These are phyloP conservation scores for Diaporthe batatas DNA, from an alignment of 2,329 filamentous ascomycete genomes.

Conservation along the genomic window DNA sequence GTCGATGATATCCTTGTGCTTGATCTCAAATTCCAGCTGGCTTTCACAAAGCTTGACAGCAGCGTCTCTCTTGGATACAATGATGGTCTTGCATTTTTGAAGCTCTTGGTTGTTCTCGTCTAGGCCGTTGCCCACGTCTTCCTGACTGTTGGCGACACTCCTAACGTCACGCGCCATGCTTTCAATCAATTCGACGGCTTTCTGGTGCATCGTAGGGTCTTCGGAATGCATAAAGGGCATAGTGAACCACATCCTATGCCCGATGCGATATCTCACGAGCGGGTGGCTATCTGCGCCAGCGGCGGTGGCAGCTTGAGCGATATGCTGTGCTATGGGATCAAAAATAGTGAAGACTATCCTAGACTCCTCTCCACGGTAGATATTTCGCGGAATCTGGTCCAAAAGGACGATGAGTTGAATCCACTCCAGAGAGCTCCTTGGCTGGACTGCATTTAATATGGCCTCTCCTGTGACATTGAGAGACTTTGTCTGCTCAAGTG, in stretches of 20 bases:
- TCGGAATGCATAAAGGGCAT: conserved; percentile 66
- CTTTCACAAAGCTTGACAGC: conserved; percentile 44
- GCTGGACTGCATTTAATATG: neutral
- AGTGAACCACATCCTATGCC: conserved; percentile 61
- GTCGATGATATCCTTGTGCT: conserved; percentile 64
- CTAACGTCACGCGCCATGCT: neutral
- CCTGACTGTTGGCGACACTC: too few relatives aligned
- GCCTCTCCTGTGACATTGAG: neutral
- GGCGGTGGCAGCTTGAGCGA: conserved; percentile 51
- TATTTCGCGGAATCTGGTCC: conserved; percentile 68
- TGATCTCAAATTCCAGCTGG: conserved; percentile 53
- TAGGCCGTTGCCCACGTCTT: neutral
- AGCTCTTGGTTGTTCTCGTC: neutral
- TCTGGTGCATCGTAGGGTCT: conserved; percentile 55
- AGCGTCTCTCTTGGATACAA: conserved; percentile 39
- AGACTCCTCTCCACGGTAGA: conserved; percentile 59
- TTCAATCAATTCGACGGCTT: conserved; percentile 46
- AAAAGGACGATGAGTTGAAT: conserved; percentile 59
- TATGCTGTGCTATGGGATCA: conserved; percentile 58
- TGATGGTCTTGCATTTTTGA: conserved; percentile 25
- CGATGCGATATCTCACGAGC: conserved; percentile 45
- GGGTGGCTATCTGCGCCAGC: conserved; percentile 27
- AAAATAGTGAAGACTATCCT: conserved; percentile 61
- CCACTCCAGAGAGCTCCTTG: conserved; percentile 9
- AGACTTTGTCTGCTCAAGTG: conserved; percentile 7